These are phyloP conservation scores for Paraphoma sp. DNA, from an alignment of 2,329 filamentous ascomycete species.

Conservation along the genomic window DNA sequence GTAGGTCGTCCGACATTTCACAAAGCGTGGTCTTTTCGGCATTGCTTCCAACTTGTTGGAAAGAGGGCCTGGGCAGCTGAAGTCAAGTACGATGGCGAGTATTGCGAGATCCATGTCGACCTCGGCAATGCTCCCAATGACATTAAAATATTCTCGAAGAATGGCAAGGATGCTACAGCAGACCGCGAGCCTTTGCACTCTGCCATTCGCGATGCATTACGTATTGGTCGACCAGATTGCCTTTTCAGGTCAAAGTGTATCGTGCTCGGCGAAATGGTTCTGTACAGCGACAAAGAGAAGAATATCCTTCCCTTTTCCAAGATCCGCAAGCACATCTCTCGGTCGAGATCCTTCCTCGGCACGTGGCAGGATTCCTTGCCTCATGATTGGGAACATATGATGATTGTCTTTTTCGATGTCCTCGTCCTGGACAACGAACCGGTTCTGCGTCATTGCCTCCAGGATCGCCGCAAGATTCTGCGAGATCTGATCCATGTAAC, in stretches of 20 bases:
- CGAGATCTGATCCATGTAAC: slow-evolving; percentile 61
- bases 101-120: slow-evolving; percentile 84
- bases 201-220: slow-evolving; percentile 69
- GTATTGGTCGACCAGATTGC: slow-evolving; percentile 65
- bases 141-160: slow-evolving; percentile 89
- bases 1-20: slow-evolving; percentile 53
- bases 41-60: slow-evolving; percentile 71
- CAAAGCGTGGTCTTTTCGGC: slow-evolving; percentile 66
- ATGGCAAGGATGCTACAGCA: slow-evolving; percentile 83
- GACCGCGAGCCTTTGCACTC: slow-evolving; percentile 71
- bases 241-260: slow-evolving; percentile 72
- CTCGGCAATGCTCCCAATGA: slow-evolving; percentile 60
- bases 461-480: slow-evolving; percentile 67
- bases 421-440: slow-evolving; percentile 63
- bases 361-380: slow-evolving; percentile 71
- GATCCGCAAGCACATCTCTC: slow-evolving; percentile 78
- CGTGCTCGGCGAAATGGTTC: slow-evolving; percentile 81
- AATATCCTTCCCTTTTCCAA: slow-evolving; percentile 79
- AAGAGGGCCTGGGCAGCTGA: slow-evolving; percentile 74
- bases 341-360: slow-evolving; percentile 74
- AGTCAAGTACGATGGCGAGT: slow-evolving; percentile 86
- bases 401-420: slow-evolving; percentile 68
- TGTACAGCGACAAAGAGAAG: slow-evolving; percentile 72
- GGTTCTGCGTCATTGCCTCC: slow-evolving; percentile 61
- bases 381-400: slow-evolving; percentile 63